Evolutionary conservation across 805 yeast genomes (phyloP), one percentile per base, ranked within the genome.

Genomic region (Candida suzukii): DNA sequence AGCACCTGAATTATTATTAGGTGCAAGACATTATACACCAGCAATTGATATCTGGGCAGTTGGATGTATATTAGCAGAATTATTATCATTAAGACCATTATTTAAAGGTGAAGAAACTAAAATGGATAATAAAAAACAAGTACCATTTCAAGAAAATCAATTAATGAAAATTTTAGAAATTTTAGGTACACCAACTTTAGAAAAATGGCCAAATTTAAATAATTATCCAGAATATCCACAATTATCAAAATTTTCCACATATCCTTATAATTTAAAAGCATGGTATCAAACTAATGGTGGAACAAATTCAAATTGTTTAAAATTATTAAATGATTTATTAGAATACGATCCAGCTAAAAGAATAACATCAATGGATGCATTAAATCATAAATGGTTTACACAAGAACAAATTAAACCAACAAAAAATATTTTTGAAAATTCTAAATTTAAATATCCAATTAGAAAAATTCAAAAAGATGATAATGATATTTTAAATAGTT

Each of bases 101-200:
- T 93, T 93, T 66, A 93, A 93, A 60, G 99, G 99, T 41, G 99
- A 93, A 62, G 99, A 93, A 57, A 93, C 95, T 13, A 91, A 91
- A 52, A 84, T 91, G 74, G 98, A 90, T 58, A 85, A 84, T 50
- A 91, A 88, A 56, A 90, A 91, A 56, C 83, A 80, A 42, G 90
- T 91, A 4, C 97, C 98, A 2, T 93, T 93, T 61, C 99, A 93
- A 61, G 80, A 83, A 43, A 90, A 86, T 57, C 99, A 93, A 64
- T 73, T 91, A 57, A 83, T 85, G 53, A 88, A 88, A 57, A 90
- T 93, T 20, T 68, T 93, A 22, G 98, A 93, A 60, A 82, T 93
- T n/a, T 63, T 93, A 46, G 99, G 99, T 0, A 78, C 95, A 0
- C 99, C 99, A 0, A 76, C 75, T 4, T 56, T 68, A 5, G 74